A percentile compares a stretch with the other conserved stretches of the same genome.
Conservation (phyloP, 164 flowering plant species). For the Warburgia ugandensis region DNA sequence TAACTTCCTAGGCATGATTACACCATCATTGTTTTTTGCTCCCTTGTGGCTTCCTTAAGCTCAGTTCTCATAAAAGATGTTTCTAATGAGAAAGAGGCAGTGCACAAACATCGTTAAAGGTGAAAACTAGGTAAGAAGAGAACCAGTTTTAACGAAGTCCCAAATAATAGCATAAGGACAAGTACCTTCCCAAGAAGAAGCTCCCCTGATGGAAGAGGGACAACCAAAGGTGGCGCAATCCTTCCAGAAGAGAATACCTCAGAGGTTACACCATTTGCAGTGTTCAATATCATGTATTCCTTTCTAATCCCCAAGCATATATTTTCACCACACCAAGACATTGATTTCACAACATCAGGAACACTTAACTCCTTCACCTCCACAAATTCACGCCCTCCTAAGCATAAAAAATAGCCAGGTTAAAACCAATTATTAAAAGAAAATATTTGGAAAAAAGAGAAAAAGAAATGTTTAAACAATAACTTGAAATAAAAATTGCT, state of each 20-base stretch:
- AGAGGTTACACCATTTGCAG: slow-evolving; percentile 62
- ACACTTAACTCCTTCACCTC: slow-evolving; percentile 96
- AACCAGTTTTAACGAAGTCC: too few species aligned
- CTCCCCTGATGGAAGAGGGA: slow-evolving; percentile 83
- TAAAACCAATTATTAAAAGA: neutral
- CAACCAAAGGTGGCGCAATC: slow-evolving; percentile 82
- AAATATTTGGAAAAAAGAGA: neutral
- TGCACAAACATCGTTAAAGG: too few species aligned
- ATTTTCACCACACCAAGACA: slow-evolving; percentile 98
- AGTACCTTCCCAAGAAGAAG: slow-evolving; percentile 93
- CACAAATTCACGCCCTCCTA: slow-evolving; percentile 94
- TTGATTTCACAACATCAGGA: slow-evolving; percentile 85
- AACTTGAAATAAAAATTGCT: too few species aligned
- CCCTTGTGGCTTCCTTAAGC: too few species aligned
- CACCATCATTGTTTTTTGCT: too few species aligned
- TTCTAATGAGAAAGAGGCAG: too few species aligned
- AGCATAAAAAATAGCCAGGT: slow-evolving; percentile 6
- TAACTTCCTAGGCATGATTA: too few species aligned
- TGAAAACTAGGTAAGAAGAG: too few species aligned
- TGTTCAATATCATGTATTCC: slow-evolving; percentile 73
- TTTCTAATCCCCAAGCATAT: slow-evolving; percentile 81
- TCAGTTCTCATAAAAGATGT: too few species aligned
- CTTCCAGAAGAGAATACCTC: slow-evolving; percentile 95
- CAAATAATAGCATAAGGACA: too few species aligned
- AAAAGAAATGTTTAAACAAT: neutral